Evolutionary conservation across 805 yeast genomes (phyloP).

Genomic region (Wickerhamiella bombiphila): DNA sequence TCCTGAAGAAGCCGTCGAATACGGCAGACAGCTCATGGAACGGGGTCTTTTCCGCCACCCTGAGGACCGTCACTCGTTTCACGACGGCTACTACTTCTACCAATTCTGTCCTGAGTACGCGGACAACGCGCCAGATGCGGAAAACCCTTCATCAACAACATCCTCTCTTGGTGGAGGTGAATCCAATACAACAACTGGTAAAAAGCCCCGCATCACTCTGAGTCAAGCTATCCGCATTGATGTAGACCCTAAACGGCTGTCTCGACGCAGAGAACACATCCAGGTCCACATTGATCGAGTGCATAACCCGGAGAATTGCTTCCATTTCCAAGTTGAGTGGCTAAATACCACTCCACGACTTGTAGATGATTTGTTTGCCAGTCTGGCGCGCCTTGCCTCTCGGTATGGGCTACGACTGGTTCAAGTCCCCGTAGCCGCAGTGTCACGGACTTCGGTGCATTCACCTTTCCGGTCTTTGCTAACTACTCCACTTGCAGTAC

Average conservation of each 20-base stretch:
- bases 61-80: conserved; percentile 62
- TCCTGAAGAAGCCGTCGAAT: conserved; percentile 69
- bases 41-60: conserved; percentile 66
- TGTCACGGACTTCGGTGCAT: conserved; percentile 54
- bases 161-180: too few species aligned
- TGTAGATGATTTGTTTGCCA: conserved; percentile 60
- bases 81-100: conserved; percentile 90
- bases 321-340: conserved; percentile 88
- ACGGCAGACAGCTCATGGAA: conserved; percentile 66
- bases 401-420: conserved; percentile 67
- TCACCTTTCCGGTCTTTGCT: conserved; percentile 86
- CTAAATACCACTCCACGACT: conserved; percentile 73
- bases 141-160: neutral
- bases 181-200: neutral
- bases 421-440: conserved; percentile 84
- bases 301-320: conserved; percentile 90
- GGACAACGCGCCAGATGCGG: neutral
- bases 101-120: conserved; percentile 45
- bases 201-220: neutral
- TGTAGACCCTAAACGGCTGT: conserved; percentile 56
- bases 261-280: conserved; percentile 63
- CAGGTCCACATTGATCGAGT: conserved; percentile 82
- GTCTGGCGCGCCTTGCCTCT: conserved; percentile 74
- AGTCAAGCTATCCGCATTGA: conserved; percentile 41
- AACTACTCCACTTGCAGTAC: conserved; percentile 45